Base-by-base conservation (phyloP, 1,284 basidiomycete genomes). In the Ustanciosporium gigantosporum region DNA sequence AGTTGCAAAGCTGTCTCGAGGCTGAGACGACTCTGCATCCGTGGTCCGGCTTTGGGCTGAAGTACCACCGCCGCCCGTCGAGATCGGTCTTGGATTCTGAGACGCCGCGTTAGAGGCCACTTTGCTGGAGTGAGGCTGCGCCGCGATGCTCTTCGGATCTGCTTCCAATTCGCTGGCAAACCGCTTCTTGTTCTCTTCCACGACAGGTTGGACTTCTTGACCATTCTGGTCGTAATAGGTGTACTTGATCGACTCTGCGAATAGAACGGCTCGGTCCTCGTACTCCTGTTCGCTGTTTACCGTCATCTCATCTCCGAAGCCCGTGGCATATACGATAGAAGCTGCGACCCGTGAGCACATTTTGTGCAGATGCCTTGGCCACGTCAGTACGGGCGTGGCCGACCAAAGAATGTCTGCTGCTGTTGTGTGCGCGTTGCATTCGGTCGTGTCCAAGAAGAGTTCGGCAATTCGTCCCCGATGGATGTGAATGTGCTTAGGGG, bases 351-450 rank as follows among this genome's bases (percentile, higher is more conserved):
- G 80, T 16, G 83, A 84, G 46, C 82, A 83, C 84, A 86, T 85
- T 71, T 85, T 86, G 68, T 84, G 80, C 37, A 70, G 58, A 61
- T 85, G 81, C 43, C 81, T 82, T 4, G 84, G 83, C 80, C 81
- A 84, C 8, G 85, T 85, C 40, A 86, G 70, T 25, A 86, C 79
- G 21, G 85, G 85, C 2, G 85, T 85, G 7, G 83, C 84, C 2
- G 82, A 80, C 85, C 85, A 86, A 22, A 86, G 74, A 25, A 85
- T 82, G 62, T 86, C 85, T 14, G 83, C 82, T 6, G 84, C 83
- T 13, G 84, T 82, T 8, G 85, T 86, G 57, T 86, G 85, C 4
- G 85, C 85, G 52, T 84, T 85, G 72, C 85, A 85, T 82, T 86
- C 85, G 8, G 81, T 81, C 2, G 85, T 85, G 66, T 86, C 84